These are phyloP conservation scores for Candida saitoana DNA, from an alignment of 805 yeast species.

Conservation along the genomic window DNA sequence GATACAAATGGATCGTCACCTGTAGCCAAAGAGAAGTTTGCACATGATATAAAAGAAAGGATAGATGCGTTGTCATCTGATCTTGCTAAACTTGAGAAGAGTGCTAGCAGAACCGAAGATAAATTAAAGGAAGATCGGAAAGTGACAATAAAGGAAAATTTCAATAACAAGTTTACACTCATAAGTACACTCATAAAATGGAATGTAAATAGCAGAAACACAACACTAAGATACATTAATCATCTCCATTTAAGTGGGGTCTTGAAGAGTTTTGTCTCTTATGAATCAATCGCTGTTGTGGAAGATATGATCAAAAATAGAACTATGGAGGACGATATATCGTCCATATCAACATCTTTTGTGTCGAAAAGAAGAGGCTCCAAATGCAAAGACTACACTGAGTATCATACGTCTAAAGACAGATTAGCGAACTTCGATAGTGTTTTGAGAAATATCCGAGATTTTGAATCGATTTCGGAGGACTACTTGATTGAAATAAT, in stretches of 20 bases:
- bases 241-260: constrained; percentile 27
- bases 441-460: constrained; percentile 20
- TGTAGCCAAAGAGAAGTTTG: constrained; percentile 5
- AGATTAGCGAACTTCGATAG: constrained; percentile 30
- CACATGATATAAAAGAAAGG: constrained; percentile 13
- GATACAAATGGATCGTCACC: constrained; percentile 7
- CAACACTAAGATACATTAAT: constrained; percentile 32
- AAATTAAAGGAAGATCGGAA: background rate
- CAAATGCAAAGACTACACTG: background rate
- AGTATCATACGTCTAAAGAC: constrained; percentile 9
- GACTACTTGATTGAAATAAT: constrained; percentile 36
- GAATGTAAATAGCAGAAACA: constrained; percentile 35
- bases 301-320: constrained; percentile 27
- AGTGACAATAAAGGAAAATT: constrained; percentile 13
- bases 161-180: constrained; percentile 36
- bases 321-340: constrained; percentile 9
- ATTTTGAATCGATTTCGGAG: constrained; percentile 29
- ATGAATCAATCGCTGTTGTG: constrained; percentile 30
- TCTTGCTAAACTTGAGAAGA: constrained; percentile 9
- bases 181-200: constrained; percentile 39
- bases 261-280: constrained; percentile 28
- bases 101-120: constrained; percentile 2
- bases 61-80: constrained; percentile 19
- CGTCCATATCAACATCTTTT: constrained; percentile 3
- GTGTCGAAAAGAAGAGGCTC: constrained; percentile 2